Conservation (phyloP, 257 asterid genomes). For the Solanum arcanum region DNA sequence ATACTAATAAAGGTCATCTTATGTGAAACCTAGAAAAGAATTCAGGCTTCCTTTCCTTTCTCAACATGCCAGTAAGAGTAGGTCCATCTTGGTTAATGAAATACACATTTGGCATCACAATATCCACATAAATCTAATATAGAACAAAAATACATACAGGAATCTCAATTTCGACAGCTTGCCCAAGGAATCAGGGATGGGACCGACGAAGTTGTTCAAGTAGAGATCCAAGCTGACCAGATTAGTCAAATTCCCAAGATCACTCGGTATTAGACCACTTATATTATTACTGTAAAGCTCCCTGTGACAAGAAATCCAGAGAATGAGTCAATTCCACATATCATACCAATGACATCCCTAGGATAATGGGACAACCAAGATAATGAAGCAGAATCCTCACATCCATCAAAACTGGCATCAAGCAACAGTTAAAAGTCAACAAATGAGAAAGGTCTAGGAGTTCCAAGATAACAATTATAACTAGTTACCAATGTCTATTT, state of each 20-base stretch:
- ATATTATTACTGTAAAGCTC: conserved; percentile 93
- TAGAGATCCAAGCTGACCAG: conserved; percentile 99
- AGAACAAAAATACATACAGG: conserved; percentile 57
- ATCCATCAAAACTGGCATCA: neutral
- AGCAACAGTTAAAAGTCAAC: neutral
- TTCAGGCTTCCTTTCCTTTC: neutral
- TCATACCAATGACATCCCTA: neutral
- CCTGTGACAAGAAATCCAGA: conserved; percentile 28
- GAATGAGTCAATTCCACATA: neutral
- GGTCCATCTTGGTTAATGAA: neutral
- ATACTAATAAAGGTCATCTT: neutral
- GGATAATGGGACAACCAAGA: neutral
- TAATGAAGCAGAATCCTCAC: neutral
- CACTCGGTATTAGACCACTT: conserved; percentile 72
- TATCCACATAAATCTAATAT: neutral
- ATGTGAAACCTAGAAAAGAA: neutral
- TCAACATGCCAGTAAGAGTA: neutral
- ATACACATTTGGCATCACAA: neutral
- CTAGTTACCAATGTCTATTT: neutral
- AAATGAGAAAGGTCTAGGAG: neutral
- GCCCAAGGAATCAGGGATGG: conserved; percentile 84
- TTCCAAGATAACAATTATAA: neutral
- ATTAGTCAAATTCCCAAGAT: conserved; percentile 91
- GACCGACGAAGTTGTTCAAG: conserved; percentile 79
- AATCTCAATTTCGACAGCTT: conserved; percentile 77